A percentile compares a stretch with the other conserved stretches of the same genome.
phyloP scores from a whole-genome alignment of 352 stramenopile genomes.

The Lagenidium sp. region DNA sequence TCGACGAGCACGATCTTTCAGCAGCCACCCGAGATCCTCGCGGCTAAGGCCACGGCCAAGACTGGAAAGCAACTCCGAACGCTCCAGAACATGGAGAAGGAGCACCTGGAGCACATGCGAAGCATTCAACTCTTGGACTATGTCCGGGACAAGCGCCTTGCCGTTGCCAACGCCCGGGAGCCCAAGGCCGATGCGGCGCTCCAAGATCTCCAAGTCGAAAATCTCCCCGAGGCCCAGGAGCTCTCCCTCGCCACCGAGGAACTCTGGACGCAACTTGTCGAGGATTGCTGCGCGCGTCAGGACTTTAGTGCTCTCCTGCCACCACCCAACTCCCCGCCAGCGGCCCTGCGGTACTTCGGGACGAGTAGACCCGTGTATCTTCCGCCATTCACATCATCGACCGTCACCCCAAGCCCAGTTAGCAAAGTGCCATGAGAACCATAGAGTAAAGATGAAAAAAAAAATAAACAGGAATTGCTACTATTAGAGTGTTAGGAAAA shows the following conservation, averaged over 20 bases:
- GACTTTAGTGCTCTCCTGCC: constrained; percentile 42
- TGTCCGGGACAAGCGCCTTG: constrained; percentile 48
- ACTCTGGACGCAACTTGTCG: constrained; percentile 41
- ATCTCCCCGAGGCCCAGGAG: constrained; percentile 20
- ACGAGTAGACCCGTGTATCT: constrained; percentile 24
- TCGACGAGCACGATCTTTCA: constrained; percentile 68
- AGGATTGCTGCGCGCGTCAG: constrained; percentile 19
- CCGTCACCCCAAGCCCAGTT: constrained; percentile 7
- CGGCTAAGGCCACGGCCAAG: constrained; percentile 45
- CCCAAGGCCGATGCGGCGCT: constrained; percentile 45
- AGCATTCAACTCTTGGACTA: constrained; percentile 70
- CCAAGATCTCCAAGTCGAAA: constrained; percentile 29
- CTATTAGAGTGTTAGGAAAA: too few relatives aligned
- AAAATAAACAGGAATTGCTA: too few relatives aligned
- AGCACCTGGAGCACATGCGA: constrained; percentile 57
- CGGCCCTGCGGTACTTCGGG: constrained; percentile 58
- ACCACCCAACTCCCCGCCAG: constrained; percentile 48
- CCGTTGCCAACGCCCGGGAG: constrained; percentile 31
- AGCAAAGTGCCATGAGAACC: constrained; percentile 12
- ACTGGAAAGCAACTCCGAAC: constrained; percentile 26
- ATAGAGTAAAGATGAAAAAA: constrained; percentile 14
- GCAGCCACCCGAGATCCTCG: constrained; percentile 51
- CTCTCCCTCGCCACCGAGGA: constrained; percentile 28
- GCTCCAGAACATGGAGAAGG: constrained; percentile 36
- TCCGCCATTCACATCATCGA: constrained; percentile 33